Percentiles rank a stretch among this genome's conserved stretches.
These are phyloP conservation scores for Cudoniella acicularis DNA, from an alignment of 495 filamentous ascomycete genomes.

Conservation along the genomic window DNA sequence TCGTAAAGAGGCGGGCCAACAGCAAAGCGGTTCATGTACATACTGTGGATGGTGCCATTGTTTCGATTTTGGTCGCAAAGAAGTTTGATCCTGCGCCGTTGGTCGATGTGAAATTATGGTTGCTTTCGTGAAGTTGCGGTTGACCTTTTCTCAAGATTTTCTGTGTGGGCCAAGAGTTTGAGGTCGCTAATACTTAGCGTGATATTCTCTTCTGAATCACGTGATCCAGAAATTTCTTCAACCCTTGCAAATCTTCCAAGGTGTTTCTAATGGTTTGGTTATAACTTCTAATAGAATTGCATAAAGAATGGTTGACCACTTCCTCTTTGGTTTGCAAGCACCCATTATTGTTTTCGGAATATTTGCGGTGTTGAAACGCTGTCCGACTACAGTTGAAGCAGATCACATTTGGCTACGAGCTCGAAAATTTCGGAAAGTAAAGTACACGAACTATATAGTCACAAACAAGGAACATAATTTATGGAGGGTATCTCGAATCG, in stretches of 20 bases:
- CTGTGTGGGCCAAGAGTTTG: conserved; percentile 7
- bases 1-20: conserved; percentile 25
- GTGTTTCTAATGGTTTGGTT: too few species aligned
- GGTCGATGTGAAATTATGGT: conserved; percentile 12
- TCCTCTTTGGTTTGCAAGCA: too few species aligned
- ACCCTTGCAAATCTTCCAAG: too few species aligned
- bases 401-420: too few species aligned
- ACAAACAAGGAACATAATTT: too few species aligned
- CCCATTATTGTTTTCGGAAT: too few species aligned
- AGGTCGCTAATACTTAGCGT: background rate
- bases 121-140: background rate
- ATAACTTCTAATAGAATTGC: too few species aligned
- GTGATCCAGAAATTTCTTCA: background rate
- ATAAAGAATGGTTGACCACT: too few species aligned
- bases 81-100: conserved; percentile 25
- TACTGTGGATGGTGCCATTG: conserved; percentile 30
- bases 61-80: conserved; percentile 27
- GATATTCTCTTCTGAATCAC: background rate
- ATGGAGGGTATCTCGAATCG: conserved; percentile 13
- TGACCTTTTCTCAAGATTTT: background rate
- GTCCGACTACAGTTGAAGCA: too few species aligned
- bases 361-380: too few species aligned
- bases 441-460: too few species aligned
- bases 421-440: too few species aligned
- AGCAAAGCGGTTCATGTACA: conserved; percentile 29